Percentiles rank a stretch among this genome's conserved stretches.
Conservation (phyloP, 768 basidiomycete genomes). For the Agaricus subrufescens region DNA sequence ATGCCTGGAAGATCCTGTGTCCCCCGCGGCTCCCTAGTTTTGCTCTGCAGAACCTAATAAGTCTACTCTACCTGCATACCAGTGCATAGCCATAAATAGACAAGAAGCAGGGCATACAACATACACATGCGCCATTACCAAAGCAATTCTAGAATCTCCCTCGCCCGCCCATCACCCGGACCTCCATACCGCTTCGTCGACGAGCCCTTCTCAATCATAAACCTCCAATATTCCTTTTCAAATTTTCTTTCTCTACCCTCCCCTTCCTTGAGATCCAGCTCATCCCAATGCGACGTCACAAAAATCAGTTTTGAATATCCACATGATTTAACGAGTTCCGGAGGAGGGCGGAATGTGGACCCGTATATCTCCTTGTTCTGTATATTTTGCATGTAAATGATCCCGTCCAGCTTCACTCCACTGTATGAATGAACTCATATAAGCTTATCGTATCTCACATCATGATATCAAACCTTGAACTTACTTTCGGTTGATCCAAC, state of each 20-base stretch:
- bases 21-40: too few relatives aligned
- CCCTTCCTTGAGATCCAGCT: background rate
- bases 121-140: too few relatives aligned
- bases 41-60: too few relatives aligned
- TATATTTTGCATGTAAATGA: constrained; percentile 8
- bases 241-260: background rate
- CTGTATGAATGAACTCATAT: background rate
- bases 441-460: too few relatives aligned
- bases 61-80: too few relatives aligned
- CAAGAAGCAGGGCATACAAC: too few relatives aligned
- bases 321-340: background rate
- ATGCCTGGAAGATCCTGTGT: too few relatives aligned
- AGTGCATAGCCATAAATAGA: too few relatives aligned
- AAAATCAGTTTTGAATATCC: background rate
- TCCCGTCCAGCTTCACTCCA: background rate
- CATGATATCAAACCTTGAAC: background rate
- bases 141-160: too few relatives aligned
- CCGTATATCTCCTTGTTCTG: background rate
- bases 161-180: background rate
- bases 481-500: background rate
- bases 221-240: background rate
- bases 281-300: constrained; percentile 2
- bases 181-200: background rate
- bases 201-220: background rate
- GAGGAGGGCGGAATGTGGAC: background rate